These are phyloP conservation scores for Russula vinacea DNA, from an alignment of 768 basidiomycete genomes.

Conservation along the genomic window DNA sequence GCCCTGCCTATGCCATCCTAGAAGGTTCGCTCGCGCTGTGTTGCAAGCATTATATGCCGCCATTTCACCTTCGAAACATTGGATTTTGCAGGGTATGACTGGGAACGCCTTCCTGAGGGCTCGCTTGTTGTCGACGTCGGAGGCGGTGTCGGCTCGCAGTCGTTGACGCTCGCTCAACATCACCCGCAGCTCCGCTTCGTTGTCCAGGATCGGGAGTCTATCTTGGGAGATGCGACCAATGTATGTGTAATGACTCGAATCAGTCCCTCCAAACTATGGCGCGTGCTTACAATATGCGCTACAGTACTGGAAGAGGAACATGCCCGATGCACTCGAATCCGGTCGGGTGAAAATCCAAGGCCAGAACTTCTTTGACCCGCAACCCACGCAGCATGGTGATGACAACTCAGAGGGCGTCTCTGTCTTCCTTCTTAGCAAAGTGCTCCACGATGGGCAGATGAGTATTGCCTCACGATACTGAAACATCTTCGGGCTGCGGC, in stretches of 20 bases:
- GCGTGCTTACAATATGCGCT: too few species aligned
- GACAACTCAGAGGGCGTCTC: not conserved
- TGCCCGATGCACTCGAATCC: too few species aligned
- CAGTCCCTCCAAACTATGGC: too few species aligned
- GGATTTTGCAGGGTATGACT: slow-evolving; percentile 3
- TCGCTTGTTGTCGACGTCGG: slow-evolving; percentile 22
- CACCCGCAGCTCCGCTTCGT: slow-evolving; percentile 16
- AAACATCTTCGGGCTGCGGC: slow-evolving; percentile 22
- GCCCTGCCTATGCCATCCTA: not conserved
- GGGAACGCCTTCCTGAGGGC: slow-evolving; percentile 10
- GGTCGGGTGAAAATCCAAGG: not conserved
- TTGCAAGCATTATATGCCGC: too few species aligned
- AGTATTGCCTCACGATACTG: slow-evolving; percentile 27
- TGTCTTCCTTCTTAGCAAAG: not conserved
- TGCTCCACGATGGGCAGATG: slow-evolving; percentile 35
- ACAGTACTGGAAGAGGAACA: too few species aligned
- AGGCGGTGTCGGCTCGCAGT: slow-evolving; percentile 15
- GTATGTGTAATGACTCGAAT: not conserved
- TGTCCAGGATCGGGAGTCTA: slow-evolving; percentile 14
- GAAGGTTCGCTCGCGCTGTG: slow-evolving; percentile 1
- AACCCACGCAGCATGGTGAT: not conserved
- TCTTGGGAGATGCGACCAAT: slow-evolving; percentile 4
- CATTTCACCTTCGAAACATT: not conserved
- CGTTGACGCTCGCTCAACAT: slow-evolving; percentile 9
- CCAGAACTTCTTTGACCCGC: slow-evolving; percentile 12